Base-by-base conservation (phyloP, 208 protist genomes). In the Leishmania aethiopica region DNA sequence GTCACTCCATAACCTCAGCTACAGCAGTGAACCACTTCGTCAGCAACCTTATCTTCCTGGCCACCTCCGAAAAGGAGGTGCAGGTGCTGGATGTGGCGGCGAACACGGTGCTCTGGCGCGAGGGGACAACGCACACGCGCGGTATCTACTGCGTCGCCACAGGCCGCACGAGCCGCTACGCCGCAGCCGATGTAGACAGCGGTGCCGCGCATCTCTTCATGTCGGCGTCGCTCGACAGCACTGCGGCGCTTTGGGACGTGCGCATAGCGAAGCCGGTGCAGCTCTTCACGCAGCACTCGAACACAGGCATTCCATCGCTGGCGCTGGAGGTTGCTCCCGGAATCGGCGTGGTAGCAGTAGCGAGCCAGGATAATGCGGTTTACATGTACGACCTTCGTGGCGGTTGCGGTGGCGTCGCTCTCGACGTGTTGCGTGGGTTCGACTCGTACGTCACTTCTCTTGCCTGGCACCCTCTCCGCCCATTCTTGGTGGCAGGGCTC, bases 21-120 rank as follows among this genome's bases (percentile, higher is more conserved):
- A 90, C 88, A 37, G 85, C 84, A 35, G 87, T 97, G 25, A 97
- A 97, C 75, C 88, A 95, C 74, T 96, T 97, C 69, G 78, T 85
- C 8, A 96, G 91, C 84, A 88, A 89, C 35, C 40, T 97, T 19
- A 78, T 96, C 17, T 79, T 97, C 17, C 78, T 92, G 62, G 89
- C 91, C 6, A 87, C 88, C 17, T 94, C 95, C 8, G 93, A 96
- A 64, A 97, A 95, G 73, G 80, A 79, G 51, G 45, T 97, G 28
- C 86, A 86, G 42, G 81, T 96, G 17, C 83, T 95, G 25, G 95
- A 97, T 77, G 84, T 96, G 69, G 77, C 83, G 35, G 76, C 88
- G 11, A 84, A 89, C 67, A 70, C 82, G 15, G 76, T 85, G 25
- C 78, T 96, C 53, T 87, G 89, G 51, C 7, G 84, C 2, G 72